Evolutionary conservation across 176 grass and related monocot species (phyloP).

Genomic region (Oryza rufipogon): DNA sequence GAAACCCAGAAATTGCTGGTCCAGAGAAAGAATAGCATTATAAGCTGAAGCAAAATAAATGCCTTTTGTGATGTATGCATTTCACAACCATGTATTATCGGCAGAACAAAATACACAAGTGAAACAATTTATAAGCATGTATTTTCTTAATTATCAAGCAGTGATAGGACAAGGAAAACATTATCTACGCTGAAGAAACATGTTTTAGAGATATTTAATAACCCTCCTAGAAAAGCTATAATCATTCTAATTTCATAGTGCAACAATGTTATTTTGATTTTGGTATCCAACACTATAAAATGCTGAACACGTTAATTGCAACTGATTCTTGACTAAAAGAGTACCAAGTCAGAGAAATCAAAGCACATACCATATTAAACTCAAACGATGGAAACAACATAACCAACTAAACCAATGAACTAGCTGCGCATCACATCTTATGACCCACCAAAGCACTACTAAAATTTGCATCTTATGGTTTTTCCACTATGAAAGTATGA

Average conservation of each 20-base stretch:
- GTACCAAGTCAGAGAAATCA: not conserved
- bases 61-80: not conserved
- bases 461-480: constrained; percentile 38
- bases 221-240: constrained; percentile 23
- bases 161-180: not conserved
- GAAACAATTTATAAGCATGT: not conserved
- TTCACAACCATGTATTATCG: constrained; percentile 3
- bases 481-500: constrained; percentile 25
- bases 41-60: constrained; percentile 22
- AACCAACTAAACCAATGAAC: not conserved
- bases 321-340: constrained; percentile 13
- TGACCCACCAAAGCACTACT: constrained; percentile 22
- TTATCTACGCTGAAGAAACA: not conserved
- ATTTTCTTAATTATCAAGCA: not conserved
- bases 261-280: not conserved
- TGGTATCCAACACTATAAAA: constrained; percentile 11
- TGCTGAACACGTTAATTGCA: not conserved
- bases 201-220: not conserved
- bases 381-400: constrained; percentile 4
- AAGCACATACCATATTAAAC: not conserved
- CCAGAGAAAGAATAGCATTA: constrained; percentile 27
- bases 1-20: constrained; percentile 73
- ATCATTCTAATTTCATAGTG: constrained; percentile 13
- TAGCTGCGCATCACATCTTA: constrained; percentile 29
- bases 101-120: not conserved